phyloP scores from a whole-genome alignment of 2,329 filamentous ascomycete genomes.

The Hypoxylon sp. region DNA sequence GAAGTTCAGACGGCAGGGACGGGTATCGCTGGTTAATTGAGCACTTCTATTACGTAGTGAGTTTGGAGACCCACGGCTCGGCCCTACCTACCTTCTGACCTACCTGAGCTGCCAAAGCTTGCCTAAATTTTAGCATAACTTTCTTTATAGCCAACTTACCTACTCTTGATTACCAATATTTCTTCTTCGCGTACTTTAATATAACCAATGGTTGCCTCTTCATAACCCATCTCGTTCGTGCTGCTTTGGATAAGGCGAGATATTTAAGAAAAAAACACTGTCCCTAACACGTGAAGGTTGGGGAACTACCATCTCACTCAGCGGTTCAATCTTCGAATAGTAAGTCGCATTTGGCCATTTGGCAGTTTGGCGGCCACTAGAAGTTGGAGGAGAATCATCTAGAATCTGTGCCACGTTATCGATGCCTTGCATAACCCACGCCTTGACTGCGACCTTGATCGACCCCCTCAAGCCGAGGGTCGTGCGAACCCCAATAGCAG shows the following conservation, averaged over 20 bases:
- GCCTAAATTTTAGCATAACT: constrained; percentile 23
- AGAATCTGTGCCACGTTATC: constrained; percentile 7
- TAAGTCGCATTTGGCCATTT: constrained; percentile 26
- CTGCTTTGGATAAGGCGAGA: constrained; percentile 16
- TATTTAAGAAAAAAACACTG: neutral
- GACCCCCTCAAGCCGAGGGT: constrained; percentile 5
- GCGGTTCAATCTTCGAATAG: constrained; percentile 11
- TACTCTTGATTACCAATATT: constrained; percentile 12
- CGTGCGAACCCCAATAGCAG: constrained; percentile 16
- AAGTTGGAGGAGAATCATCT: neutral
- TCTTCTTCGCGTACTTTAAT: neutral
- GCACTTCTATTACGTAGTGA: constrained; percentile 25
- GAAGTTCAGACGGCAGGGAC: constrained; percentile 24
- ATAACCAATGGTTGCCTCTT: constrained; percentile 4
- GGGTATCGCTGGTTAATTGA: constrained; percentile 18
- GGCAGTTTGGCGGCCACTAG: constrained; percentile 1
- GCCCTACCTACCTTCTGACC: constrained; percentile 1
- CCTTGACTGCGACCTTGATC: constrained; percentile 9
- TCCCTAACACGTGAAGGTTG: constrained; percentile 15
- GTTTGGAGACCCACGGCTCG: constrained; percentile 22
- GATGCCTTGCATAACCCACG: constrained; percentile 24
- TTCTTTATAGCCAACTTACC: constrained; percentile 20
- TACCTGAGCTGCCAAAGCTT: constrained; percentile 15
- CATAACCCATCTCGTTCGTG: constrained; percentile 14
- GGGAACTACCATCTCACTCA: constrained; percentile 8